Conservation (phyloP, 306 rosid genomes). For the Aeschynomene evenia region DNA sequence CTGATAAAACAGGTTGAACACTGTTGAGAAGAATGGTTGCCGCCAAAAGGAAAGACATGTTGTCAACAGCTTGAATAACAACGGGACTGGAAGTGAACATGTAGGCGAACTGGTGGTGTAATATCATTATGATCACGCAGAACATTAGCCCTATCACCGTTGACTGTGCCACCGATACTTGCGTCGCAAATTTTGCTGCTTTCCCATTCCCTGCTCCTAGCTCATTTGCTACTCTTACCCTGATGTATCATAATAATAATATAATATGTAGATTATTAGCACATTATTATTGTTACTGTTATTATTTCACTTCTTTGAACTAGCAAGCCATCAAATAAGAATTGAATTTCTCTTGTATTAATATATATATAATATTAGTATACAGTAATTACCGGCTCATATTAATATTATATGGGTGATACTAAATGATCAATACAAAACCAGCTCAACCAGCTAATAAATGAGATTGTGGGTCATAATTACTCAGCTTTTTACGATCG, state of each 20-base stretch:
- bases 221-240: slow-evolving; percentile 78
- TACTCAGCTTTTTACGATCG: too few species aligned
- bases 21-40: slow-evolving; percentile 63
- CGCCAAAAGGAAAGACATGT: slow-evolving; percentile 50
- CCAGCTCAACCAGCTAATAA: too few species aligned
- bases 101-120: slow-evolving; percentile 44
- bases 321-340: background rate
- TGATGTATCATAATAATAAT: too few species aligned
- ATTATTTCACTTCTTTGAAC: background rate
- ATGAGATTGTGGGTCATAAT: too few species aligned
- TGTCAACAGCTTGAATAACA: slow-evolving; percentile 50
- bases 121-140: slow-evolving; percentile 37
- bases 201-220: slow-evolving; percentile 70
- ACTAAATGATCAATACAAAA: too few species aligned
- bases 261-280: too few species aligned
- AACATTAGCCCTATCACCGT: slow-evolving; percentile 46
- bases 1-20: slow-evolving; percentile 67
- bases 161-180: slow-evolving; percentile 51
- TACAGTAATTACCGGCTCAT: too few species aligned
- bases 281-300: too few species aligned
- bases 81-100: slow-evolving; percentile 51
- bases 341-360: too few species aligned
- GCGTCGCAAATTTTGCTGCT: slow-evolving; percentile 61
- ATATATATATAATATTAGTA: too few species aligned
- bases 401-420: too few species aligned